Evolutionary conservation across 2,329 filamentous ascomycete genomes (phyloP), one percentile per base, ranked within the genome.

Genomic region (Ophiognomonia clavigignenti-juglandacearum): DNA sequence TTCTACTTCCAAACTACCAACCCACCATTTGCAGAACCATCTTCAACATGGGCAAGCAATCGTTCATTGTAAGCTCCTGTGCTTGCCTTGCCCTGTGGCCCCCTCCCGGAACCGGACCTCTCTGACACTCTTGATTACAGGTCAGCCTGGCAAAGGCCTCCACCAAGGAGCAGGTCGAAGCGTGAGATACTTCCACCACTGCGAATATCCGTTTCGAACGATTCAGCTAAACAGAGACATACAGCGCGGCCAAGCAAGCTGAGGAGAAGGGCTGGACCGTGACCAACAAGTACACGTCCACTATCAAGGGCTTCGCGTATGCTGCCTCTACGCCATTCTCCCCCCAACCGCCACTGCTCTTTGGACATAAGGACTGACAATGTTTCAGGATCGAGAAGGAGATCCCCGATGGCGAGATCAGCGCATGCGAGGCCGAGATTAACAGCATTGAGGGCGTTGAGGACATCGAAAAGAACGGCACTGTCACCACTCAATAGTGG

Each of bases 251-350:
- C 82, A 71, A 91, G 64, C 71, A 83, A 50, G 86, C 83, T 57
- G 70, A 65, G 51, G 77, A 85, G 35, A 81, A 92, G 64, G 92
- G 92, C 62, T 92, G 90, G 64, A 82, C 80, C 67, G 93, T 97
- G 70, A 80, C 72, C 46, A 83, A 93, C 58, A 87, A 93, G 65
- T 96, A 88, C 75, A 52, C 44, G 27, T 84, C 71, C 52, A 70
- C 96, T 59, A 90, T 96, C 77, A 95, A 92, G 73, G 91, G 86
- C 49, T 96, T 96, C 73, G 84, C 87, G 92, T 96, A 82, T 57
- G 87, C 75, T 39, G 27, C 22, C 37, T 39, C 14, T 27, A 38
- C 11, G 23, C 11, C n/a, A 6, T 16, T 13, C 14, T 43, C 6
- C 3, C 32, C 39, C 24, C 40, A 16, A 37, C 13, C 38, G 13